Base-by-base conservation (phyloP, 305 asterid genomes). In the Fraxinus dipetala region DNA sequence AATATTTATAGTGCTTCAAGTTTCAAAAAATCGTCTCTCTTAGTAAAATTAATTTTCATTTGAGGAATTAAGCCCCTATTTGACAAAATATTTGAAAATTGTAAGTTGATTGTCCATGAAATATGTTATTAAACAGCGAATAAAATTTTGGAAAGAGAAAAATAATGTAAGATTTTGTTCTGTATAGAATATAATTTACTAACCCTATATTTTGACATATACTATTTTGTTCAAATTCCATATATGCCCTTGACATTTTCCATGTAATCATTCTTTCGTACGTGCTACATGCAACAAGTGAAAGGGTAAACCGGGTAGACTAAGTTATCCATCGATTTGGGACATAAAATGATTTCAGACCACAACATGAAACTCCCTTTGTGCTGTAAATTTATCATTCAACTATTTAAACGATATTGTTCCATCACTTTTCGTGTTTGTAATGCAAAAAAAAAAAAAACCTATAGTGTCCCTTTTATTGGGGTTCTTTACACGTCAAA, bases 401-500 rank as follows among this genome's bases (percentile, higher is more conserved):
- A 2, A 16, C 22, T 0, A 48, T 14, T 20, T 48, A 48, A 48
- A 13, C 59, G 20, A 4, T 48, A 48, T 4, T 48, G 20, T 48
- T 48, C 22, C 7, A 48, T 48, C 61, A 48, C 61, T 48, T 48
- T 4, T 4, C 0, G 8, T 48, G 18, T 48, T 14, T 48, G 20
- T 48, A 48, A 14, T 14, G 20, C 59, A 16, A 48, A 48, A 16
- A 16, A 4, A 51, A 9, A 35, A 9, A 38, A 38, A 2, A 16
- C 6, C 7, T 16, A 16, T 51, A 16, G 22, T 51, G 61, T 4
- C 61, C 61, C 9, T 14, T 4, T 11, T 3, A 14, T 28, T 69
- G 24, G 75, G 40, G 20, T 26, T 30, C 75, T 69, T 67, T 69
- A 69, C 75, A 69, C 75, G 75, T 69, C 75, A 69, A 69, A 14